Base-by-base conservation (phyloP, 805 yeast species). In the Sugiyamaella marilandica region DNA sequence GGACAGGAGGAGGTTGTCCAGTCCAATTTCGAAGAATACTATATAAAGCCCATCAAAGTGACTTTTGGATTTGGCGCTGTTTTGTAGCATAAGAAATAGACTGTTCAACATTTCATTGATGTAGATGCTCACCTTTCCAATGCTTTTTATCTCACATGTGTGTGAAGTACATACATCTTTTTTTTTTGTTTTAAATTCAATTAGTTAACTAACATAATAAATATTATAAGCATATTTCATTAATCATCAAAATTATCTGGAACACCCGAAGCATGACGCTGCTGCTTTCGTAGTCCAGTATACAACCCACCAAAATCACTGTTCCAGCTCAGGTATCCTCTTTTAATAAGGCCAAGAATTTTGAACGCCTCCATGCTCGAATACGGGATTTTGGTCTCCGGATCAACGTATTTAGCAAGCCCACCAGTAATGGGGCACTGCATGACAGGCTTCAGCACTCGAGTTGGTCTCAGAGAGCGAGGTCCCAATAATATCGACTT, bases 1-100 rank as follows among this genome's bases (percentile, higher is more conserved):
- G 99, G 98, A 11, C 95, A 94, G 67, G 98, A 94, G 94, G 95
- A 62, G 71, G 85, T 62, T 19, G 96, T 87, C 37, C 81, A 83
- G 64, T 79, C 76, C 39, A 94, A 92, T 69, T 92, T 94, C 65
- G 88, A 89, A 62, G 89, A 87, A 56, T 87, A 90, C 70, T 94
- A 94, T 67, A 83, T 94, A 49, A 84, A 85, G 70, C 81, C 96
- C 5, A 92, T 94, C 65, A 94, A 90, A 73, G 66, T 88, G 41
- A 85, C 97, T 0, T 94, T 94, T 70, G 99, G 99, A 1, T 91
- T 87, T 68, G 98, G 98, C 14, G 87, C 94, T n/a, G 95, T 89
- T 11, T 74, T 89, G 61, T 88, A 72, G 54, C 41, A 19, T 16
- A 11, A 24, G 16, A 14, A n/a, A 34, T 24, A 14, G 13, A 34